Evolutionary conservation across 2,329 filamentous ascomycete genomes (phyloP), one percentile per base, ranked within the genome.

Genomic region (Fusarium multiceps): DNA sequence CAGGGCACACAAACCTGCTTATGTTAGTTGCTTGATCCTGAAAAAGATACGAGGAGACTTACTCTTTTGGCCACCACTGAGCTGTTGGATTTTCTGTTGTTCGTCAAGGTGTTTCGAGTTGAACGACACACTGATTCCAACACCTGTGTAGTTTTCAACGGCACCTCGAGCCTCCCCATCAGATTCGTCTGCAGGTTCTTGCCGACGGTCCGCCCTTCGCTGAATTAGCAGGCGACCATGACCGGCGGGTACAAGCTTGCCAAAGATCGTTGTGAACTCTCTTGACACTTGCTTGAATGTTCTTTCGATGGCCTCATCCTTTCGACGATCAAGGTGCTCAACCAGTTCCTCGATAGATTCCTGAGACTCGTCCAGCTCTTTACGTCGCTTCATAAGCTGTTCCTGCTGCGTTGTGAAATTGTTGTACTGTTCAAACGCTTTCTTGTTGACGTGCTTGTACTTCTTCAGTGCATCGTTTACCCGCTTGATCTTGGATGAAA

Each of bases 361-460:
- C 72, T 97, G 93, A 4, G 93, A 95, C 16, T 89, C 90, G 74
- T 97, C 93, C 13, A 99, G 89, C 78, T 98, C 96, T 74, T 91
- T 88, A 51, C 95, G 89, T 72, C 96, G 92, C 76, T 92, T 92
- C 51, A 92, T 92, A 20, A 99, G 86, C 23, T 92, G 91, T 67
- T 97, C 94, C 60, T 97, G 92, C 80, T 98, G 93, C 53, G 90
- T 92, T 10, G 95, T 98, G 79, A 98, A 99, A 82, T 91, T 97
- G 82, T 95, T 97, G 84, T 98, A 99, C 80, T 99, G 96, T 81
- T 99, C 97, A 78, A 98, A 97, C 0, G 96, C 96, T 82, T 99
- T 98, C 83, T 98, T 99, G 87, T 99, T 99, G 82, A 99, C 94
- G 76, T 98, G 93, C 58, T 94, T 93, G 82, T 96, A 98, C 79